Percentiles rank a stretch among this genome's conserved stretches.
Evolutionary conservation across 108 stramenopile species (phyloP).

Genomic region (Cyclotella atomus): DNA sequence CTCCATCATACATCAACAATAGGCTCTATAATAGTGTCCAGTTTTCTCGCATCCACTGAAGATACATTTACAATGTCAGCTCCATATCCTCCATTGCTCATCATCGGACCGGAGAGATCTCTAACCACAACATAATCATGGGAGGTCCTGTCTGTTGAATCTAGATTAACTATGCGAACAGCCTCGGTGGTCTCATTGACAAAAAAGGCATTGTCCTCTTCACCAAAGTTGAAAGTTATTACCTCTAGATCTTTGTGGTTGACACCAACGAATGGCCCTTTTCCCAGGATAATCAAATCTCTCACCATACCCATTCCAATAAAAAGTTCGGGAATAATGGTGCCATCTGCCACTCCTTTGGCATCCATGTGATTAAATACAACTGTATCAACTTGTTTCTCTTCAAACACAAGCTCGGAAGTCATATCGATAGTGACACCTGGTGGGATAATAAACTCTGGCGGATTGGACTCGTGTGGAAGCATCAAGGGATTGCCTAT

Average conservation of each 20-base stretch:
- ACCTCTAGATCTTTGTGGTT: conserved; percentile 34
- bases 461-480: conserved; percentile 30
- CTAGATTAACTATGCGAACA: conserved; percentile 36
- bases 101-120: conserved; percentile 38
- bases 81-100: conserved; percentile 37
- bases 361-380: conserved; percentile 41
- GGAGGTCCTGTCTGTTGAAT: conserved; percentile 1
- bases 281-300: conserved; percentile 21
- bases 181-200: conserved; percentile 35
- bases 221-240: conserved; percentile 37
- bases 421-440: conserved; percentile 25
- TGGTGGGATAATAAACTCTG: conserved; percentile 22
- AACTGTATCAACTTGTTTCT: conserved; percentile 40
- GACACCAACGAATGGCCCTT: conserved; percentile 26
- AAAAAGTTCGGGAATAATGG: conserved; percentile 13
- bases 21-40: conserved; percentile 28
- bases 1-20: conserved; percentile 46
- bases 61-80: conserved; percentile 32
- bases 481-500: conserved; percentile 33
- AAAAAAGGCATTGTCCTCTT: conserved; percentile 31
- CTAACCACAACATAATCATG: conserved; percentile 28
- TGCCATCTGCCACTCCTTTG: conserved; percentile 30
- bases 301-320: conserved; percentile 43
- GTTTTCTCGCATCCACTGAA: conserved; percentile 26
- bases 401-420: conserved; percentile 24